Base-by-base conservation (phyloP, 805 yeast species). In the Diddensiella santjacobensis region DNA sequence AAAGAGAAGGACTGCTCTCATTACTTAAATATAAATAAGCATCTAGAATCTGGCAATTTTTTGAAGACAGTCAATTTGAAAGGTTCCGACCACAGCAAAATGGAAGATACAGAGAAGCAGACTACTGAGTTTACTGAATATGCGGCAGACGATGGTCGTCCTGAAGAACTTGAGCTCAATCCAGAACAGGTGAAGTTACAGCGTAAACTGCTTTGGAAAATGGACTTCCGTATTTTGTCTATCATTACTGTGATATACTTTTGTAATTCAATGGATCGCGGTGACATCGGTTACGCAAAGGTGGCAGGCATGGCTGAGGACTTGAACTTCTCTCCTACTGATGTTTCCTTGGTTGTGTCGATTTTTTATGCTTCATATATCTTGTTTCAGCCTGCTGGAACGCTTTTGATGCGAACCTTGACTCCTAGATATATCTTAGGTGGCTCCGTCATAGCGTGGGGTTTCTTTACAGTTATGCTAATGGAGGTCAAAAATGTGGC, bases 201-300 rank as follows among this genome's bases (percentile, higher is more conserved):
- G 18, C 15, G 19, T 3, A 15, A 23, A n/a, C 13, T 40, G 15
- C 19, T 45, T 8, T 20, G 22, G 10, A 42, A 42, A 24, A 11
- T 42, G 24, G 45, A 42, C 22, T 17, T 42, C 18, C 13, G 18
- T 42, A 30, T 42, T 13, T 11, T 42, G 37, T n/a, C 17, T 3
- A 20, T 20, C 23, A 30, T 42, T 18, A 20, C 45, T 30, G 45
- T 26, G 4, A 30, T 30, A 11, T 76, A 76, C 51, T 69, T 77
- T 47, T 61, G 75, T 44, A 71, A 75, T 43, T 77, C 71, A 52
- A 62, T 77, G 48, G 81, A 77, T 58, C 57, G 80, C 46, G 73
- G 75, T 52, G 75, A 75, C 52, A 72, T 77, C 53, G 81, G 80
- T 10, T 69, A 74, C 54, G 80, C 80, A 3, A 67, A 77, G 49